Evolutionary conservation across 805 yeast genomes (phyloP).

Genomic region (Saccharomycopsis fibuligera): DNA sequence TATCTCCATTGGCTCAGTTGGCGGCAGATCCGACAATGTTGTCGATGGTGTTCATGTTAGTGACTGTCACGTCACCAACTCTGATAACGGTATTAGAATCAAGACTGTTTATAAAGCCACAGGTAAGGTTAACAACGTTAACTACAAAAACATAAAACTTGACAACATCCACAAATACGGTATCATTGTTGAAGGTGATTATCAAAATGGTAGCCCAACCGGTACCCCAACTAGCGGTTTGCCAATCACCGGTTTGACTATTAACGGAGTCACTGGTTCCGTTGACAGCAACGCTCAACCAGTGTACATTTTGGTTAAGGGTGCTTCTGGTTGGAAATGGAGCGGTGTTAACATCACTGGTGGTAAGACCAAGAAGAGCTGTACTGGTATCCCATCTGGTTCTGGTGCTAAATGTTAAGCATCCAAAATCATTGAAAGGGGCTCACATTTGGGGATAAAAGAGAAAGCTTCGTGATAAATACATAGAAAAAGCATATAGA

Average conservation of each 20-base stretch:
- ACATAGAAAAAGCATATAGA: too few relatives aligned
- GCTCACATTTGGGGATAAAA: too few relatives aligned
- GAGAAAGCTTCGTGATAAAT: too few relatives aligned
- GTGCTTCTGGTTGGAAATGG: slow-evolving; percentile 21
- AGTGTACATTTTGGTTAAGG: slow-evolving; percentile 18
- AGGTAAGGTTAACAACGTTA: slow-evolving; percentile 20
- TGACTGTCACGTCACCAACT: slow-evolving; percentile 13
- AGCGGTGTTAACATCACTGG: slow-evolving; percentile 16
- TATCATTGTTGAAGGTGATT: slow-evolving; percentile 22
- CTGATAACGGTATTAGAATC: slow-evolving; percentile 21
- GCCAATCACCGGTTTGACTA: slow-evolving; percentile 20
- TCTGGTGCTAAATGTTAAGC: slow-evolving; percentile 20
- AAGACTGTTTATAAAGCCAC: slow-evolving; percentile 22
- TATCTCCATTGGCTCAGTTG: slow-evolving; percentile 23
- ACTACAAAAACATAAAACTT: slow-evolving; percentile 12
- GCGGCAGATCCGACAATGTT: slow-evolving; percentile 20
- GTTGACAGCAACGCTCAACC: slow-evolving; percentile 17
- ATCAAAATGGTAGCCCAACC: slow-evolving; percentile 19
- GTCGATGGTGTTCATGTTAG: slow-evolving; percentile 17
- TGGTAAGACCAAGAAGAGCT: slow-evolving; percentile 13
- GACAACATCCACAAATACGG: slow-evolving; percentile 18
- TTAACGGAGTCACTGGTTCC: slow-evolving; percentile 19
- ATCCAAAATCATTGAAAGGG: too few relatives aligned
- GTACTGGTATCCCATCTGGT: slow-evolving; percentile 22
- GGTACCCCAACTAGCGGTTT: slow-evolving; percentile 21